These are phyloP conservation scores for Daldinia sp. DNA, from an alignment of 2,329 filamentous ascomycete genomes.

Conservation along the genomic window DNA sequence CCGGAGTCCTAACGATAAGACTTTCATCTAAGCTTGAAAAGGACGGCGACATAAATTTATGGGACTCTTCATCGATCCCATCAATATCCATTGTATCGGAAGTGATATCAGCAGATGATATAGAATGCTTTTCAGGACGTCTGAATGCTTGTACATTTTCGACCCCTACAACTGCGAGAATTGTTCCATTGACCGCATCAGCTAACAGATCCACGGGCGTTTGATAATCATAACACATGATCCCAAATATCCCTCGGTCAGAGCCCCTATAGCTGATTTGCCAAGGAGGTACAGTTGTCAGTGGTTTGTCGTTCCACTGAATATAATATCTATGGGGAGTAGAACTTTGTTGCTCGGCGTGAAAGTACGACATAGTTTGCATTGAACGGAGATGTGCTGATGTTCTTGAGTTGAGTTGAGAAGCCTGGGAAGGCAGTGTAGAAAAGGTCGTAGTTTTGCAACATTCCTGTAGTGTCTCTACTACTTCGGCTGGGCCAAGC, in stretches of 20 bases:
- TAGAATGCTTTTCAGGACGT: constrained; percentile 4
- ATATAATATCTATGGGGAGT: constrained; percentile 40
- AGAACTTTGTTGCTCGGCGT: constrained; percentile 55
- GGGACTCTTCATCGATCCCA: constrained; percentile 35
- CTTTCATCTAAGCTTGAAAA: constrained; percentile 34
- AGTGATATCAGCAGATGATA: constrained; percentile 33
- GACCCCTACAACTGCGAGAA: constrained; percentile 74
- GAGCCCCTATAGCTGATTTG: constrained; percentile 69
- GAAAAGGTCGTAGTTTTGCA: constrained; percentile 59
- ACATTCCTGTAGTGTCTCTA: constrained; percentile 64
- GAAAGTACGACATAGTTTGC: constrained; percentile 86
- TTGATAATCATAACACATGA: constrained; percentile 76
- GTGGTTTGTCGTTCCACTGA: constrained; percentile 65
- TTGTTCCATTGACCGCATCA: constrained; percentile 76
- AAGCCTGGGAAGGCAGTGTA: constrained; percentile 69
- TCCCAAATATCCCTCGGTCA: constrained; percentile 68
- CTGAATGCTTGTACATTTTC: constrained; percentile 66
- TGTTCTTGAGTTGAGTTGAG: constrained; percentile 68
- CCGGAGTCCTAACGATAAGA: constrained; percentile 58
- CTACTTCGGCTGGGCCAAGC: constrained; percentile 68
- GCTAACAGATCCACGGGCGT: constrained; percentile 68
- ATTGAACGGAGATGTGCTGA: constrained; percentile 76
- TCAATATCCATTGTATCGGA: constrained; percentile 45
- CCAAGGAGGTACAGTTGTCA: constrained; percentile 71
- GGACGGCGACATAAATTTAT: constrained; percentile 21